Conservation (phyloP, 495 filamentous ascomycete species). For the Xylaria castorea region DNA sequence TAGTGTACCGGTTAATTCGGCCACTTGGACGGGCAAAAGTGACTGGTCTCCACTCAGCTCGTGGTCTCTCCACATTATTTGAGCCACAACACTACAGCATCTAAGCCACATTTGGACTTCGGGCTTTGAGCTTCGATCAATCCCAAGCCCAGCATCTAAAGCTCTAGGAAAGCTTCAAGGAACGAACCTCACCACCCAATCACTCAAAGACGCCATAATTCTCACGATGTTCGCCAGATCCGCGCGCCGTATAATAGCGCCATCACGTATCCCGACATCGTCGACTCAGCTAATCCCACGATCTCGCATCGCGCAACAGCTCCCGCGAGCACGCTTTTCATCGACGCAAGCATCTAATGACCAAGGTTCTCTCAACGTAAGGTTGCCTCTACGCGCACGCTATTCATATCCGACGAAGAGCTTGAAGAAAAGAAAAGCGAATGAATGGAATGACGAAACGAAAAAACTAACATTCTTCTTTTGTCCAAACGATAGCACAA, state of each 20-base stretch:
- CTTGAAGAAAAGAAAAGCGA: not conserved
- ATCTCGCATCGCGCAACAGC: constrained; percentile 24
- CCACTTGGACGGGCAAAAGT: constrained; percentile 5
- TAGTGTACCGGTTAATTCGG: not conserved
- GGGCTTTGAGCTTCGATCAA: not conserved
- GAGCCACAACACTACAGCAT: too few species aligned
- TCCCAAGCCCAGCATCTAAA: not conserved
- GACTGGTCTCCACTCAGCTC: not conserved
- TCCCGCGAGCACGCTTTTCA: constrained; percentile 30
- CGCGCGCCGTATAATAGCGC: not conserved
- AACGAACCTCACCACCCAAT: not conserved
- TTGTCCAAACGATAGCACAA: constrained; percentile 51
- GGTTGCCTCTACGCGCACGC: not conserved
- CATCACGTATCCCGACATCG: not conserved
- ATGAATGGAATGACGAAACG: not conserved
- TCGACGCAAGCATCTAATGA: constrained; percentile 28
- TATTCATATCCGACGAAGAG: not conserved
- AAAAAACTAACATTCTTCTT: not conserved
- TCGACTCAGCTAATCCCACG: constrained; percentile 13
- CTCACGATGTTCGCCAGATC: constrained; percentile 12
- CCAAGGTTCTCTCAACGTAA: constrained; percentile 36
- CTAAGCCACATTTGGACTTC: not conserved
- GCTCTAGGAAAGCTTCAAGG: not conserved
- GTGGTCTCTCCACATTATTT: not conserved
- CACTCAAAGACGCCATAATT: not conserved